Conservation (phyloP, 495 filamentous ascomycete species). For the Aspergillus steynii region DNA sequence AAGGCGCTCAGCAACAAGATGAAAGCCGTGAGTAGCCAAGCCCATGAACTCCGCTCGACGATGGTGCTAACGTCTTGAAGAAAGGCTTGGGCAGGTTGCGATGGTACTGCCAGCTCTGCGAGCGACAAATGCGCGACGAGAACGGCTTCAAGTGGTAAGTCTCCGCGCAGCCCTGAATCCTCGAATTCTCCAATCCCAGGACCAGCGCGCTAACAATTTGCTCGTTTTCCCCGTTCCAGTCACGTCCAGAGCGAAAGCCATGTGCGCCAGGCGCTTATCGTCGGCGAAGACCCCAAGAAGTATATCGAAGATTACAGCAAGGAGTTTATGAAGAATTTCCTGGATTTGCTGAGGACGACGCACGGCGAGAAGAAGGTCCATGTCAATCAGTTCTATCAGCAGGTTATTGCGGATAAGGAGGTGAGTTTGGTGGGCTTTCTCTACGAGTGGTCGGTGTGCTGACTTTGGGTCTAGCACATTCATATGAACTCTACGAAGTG, state of each 20-base stretch:
- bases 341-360: slow-evolving; percentile 68
- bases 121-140: slow-evolving; percentile 52
- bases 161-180: no score
- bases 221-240: slow-evolving; percentile 7
- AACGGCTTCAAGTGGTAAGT: slow-evolving; percentile 55
- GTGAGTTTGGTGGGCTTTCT: slow-evolving; percentile 16
- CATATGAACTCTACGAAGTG: slow-evolving; percentile 94
- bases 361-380: slow-evolving; percentile 87
- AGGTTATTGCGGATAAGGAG: slow-evolving; percentile 52
- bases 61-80: slow-evolving; percentile 31
- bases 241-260: slow-evolving; percentile 82
- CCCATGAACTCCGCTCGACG: neutral
- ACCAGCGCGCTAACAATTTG: neutral
- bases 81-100: slow-evolving; percentile 84
- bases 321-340: slow-evolving; percentile 79
- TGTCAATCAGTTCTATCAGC: slow-evolving; percentile 91
- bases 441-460: slow-evolving; percentile 1
- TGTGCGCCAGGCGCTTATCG: slow-evolving; percentile 79
- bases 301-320: slow-evolving; percentile 73
- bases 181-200: no score
- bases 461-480: slow-evolving; percentile 59
- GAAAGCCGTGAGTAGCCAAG: slow-evolving; percentile 49
- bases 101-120: slow-evolving; percentile 63
- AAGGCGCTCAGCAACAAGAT: slow-evolving; percentile 88
- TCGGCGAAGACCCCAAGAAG: slow-evolving; percentile 81